These are phyloP conservation scores for Guillardia theta DNA, from an alignment of 78 protist species.

Conservation along the genomic window DNA sequence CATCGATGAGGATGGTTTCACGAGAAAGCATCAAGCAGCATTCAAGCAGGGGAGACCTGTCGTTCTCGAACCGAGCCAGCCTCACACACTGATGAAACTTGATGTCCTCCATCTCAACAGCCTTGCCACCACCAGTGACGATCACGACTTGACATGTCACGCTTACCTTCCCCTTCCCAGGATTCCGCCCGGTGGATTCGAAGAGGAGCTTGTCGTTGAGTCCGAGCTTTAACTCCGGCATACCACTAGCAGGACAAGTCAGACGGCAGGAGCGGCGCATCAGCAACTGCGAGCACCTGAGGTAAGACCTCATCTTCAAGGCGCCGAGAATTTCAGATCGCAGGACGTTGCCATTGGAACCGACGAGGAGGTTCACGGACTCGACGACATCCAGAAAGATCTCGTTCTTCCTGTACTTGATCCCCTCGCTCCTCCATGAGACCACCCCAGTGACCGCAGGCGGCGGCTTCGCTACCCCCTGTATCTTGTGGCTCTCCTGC, in stretches of 20 bases:
- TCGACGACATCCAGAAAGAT: constrained; percentile 97
- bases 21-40: too few species aligned
- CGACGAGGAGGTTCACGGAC: constrained; percentile 77
- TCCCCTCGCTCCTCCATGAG: constrained; percentile 88
- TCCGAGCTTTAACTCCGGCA: constrained; percentile 98
- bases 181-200: constrained; percentile 74
- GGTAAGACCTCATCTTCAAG: constrained; percentile 86
- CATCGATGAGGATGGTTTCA: too few species aligned
- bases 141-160: too few species aligned
- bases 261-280: too few species aligned
- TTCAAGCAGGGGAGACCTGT: too few species aligned
- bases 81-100: constrained; percentile 97
- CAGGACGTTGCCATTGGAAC: constrained; percentile 82
- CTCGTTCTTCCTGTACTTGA: constrained; percentile 92
- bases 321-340: constrained; percentile 87
- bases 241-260: too few species aligned
- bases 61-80: constrained; percentile 90
- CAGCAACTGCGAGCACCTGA: constrained; percentile 13
- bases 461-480: constrained; percentile 5
- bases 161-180: constrained; percentile 73
- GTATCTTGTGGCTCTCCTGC: constrained; percentile 85
- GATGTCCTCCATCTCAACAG: constrained; percentile 98
- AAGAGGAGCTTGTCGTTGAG: constrained; percentile 92
- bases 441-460: constrained; percentile 65
- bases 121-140: too few species aligned